Percentiles rank a stretch among this genome's conserved stretches.
phyloP scores from a whole-genome alignment of 2,329 filamentous ascomycete species.

The Aspergillus tamarii region DNA sequence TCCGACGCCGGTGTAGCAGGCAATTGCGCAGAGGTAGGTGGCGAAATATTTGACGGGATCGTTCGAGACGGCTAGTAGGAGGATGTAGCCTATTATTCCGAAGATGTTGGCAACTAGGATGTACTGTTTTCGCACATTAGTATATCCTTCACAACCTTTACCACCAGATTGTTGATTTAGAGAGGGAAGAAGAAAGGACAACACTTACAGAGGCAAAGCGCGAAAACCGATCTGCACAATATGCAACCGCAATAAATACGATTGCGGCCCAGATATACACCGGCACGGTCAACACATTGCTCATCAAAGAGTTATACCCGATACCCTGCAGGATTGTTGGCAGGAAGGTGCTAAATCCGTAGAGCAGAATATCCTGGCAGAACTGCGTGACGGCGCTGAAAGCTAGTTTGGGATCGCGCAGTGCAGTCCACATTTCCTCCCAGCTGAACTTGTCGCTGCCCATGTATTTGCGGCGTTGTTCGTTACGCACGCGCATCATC shows the following conservation, averaged over 20 bases:
- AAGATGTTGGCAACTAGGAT: constrained; percentile 45
- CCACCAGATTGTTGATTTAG: background rate
- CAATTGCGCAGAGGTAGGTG: constrained; percentile 53
- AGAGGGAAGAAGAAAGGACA: background rate
- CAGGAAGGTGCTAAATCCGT: constrained; percentile 63
- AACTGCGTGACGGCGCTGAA: constrained; percentile 56
- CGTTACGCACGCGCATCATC: constrained; percentile 54
- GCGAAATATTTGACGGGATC: constrained; percentile 56
- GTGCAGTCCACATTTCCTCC: constrained; percentile 53
- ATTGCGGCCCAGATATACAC: constrained; percentile 58
- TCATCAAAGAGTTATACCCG: constrained; percentile 55
- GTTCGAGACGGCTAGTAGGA: constrained; percentile 53
- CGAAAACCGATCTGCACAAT: constrained; percentile 49
- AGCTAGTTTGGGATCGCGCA: constrained; percentile 57
- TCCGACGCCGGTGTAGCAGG: constrained; percentile 54
- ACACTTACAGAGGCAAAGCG: constrained; percentile 32
- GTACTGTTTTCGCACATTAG: constrained; percentile 29
- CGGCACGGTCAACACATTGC: constrained; percentile 60
- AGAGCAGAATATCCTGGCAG: constrained; percentile 56
- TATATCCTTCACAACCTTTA: background rate
- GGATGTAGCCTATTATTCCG: constrained; percentile 54
- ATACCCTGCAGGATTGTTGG: constrained; percentile 59
- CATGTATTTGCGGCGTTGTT: constrained; percentile 53
- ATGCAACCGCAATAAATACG: constrained; percentile 51
- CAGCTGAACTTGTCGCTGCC: constrained; percentile 55